phyloP scores from a whole-genome alignment of 2,329 filamentous ascomycete species.

The Diaporthe helianthi region DNA sequence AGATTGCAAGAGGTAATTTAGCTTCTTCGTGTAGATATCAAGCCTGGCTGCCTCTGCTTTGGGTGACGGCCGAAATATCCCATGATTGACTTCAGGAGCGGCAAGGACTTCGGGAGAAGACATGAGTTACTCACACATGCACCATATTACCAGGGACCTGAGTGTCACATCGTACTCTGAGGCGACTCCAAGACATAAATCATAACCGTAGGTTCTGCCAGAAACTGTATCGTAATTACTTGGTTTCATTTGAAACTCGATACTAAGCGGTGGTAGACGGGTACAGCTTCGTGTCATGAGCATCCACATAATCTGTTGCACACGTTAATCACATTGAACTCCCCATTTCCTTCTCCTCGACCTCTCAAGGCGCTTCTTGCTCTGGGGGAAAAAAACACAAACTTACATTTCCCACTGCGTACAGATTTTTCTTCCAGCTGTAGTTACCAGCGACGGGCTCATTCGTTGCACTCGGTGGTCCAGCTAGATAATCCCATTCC shows the following conservation, averaged over 20 bases:
- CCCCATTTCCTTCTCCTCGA: accelerated
- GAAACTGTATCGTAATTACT: neutral
- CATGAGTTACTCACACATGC: conserved; percentile 18
- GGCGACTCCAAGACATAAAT: neutral
- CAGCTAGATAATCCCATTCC: conserved; percentile 2
- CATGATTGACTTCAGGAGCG: no score
- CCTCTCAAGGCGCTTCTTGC: no score
- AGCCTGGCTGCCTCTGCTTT: no score
- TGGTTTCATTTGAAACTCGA: neutral
- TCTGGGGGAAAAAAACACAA: no score
- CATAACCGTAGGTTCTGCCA: neutral
- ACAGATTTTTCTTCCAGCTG: neutral
- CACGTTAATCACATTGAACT: neutral
- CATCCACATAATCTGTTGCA: conserved; percentile 8
- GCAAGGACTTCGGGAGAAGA: neutral
- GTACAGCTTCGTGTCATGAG: neutral
- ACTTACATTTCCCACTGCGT: neutral
- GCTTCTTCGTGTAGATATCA: neutral
- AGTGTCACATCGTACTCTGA: neutral
- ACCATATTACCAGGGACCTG: neutral
- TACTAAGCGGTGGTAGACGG: neutral
- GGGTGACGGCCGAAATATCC: accelerated
- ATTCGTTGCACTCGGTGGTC: neutral
- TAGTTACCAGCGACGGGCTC: neutral
- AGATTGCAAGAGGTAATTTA: neutral